These are phyloP conservation scores for Camptophora hylomeconis DNA, from an alignment of 2,329 filamentous ascomycete species.

Conservation along the genomic window DNA sequence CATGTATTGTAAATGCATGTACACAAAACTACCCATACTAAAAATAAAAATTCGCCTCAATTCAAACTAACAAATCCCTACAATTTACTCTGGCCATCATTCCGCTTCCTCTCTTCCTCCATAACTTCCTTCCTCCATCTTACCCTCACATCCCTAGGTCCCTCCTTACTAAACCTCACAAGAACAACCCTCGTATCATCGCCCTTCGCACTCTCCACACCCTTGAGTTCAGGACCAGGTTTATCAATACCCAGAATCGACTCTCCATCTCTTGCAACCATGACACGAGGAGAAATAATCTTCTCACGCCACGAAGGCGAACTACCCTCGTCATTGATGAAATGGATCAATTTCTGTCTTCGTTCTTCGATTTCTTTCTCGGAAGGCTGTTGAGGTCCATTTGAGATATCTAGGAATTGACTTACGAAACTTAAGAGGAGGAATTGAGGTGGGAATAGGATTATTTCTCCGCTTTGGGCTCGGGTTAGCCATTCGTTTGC, in stretches of 20 bases:
- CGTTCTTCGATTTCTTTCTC: slow-evolving; percentile 5
- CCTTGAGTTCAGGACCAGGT: slow-evolving; percentile 43
- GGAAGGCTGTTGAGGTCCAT: slow-evolving; percentile 13
- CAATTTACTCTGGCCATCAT: too few relatives aligned
- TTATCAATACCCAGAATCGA: slow-evolving; percentile 40
- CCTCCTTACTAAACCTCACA: slow-evolving; percentile 43
- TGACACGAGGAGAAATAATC: slow-evolving; percentile 32
- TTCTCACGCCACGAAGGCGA: slow-evolving; percentile 33
- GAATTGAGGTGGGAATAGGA: slow-evolving; percentile 82
- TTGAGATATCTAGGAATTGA: slow-evolving; percentile 33
- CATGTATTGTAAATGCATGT: too few relatives aligned
- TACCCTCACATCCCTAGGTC: slow-evolving; percentile 43
- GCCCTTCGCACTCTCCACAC: slow-evolving; percentile 29
- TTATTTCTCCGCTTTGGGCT: slow-evolving; percentile 53
- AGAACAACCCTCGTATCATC: slow-evolving; percentile 43
- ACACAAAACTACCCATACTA: too few relatives aligned
- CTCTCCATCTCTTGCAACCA: slow-evolving; percentile 32
- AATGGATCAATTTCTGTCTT: slow-evolving; percentile 33
- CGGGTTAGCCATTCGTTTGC: slow-evolving; percentile 55
- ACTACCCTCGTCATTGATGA: slow-evolving; percentile 30
- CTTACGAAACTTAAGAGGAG: slow-evolving; percentile 42
- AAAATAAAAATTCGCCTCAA: too few relatives aligned
- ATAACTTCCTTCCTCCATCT: slow-evolving; percentile 34
- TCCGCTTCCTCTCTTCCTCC: too few relatives aligned
- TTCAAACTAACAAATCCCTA: too few relatives aligned